Percentiles rank a stretch among this genome's conserved stretches.
Evolutionary conservation across 306 rosid species (phyloP).

Genomic region (Amphicarpaea edgeworthii): DNA sequence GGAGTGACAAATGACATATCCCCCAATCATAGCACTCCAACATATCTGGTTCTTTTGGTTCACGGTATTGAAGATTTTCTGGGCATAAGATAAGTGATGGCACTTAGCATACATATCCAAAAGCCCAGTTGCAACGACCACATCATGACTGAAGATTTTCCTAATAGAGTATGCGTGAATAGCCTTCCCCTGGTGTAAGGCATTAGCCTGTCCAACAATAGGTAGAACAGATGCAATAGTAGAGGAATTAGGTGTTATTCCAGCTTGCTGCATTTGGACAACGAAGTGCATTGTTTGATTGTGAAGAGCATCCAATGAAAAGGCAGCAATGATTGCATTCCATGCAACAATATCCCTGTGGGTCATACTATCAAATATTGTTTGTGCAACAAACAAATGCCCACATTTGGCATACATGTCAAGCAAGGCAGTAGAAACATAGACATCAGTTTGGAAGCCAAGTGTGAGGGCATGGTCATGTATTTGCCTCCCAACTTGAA

Average conservation of each 20-base stretch:
- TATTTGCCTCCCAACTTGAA: constrained; percentile 51
- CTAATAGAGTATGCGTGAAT: constrained; percentile 50
- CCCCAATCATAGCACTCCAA: constrained; percentile 70
- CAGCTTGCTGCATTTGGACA: constrained; percentile 52
- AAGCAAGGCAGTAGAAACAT: constrained; percentile 57
- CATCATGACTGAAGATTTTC: constrained; percentile 45
- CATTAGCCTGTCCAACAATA: constrained; percentile 54
- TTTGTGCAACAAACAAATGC: constrained; percentile 46
- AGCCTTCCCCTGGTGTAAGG: constrained; percentile 51
- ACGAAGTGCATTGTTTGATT: constrained; percentile 36
- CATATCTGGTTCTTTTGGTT: constrained; percentile 55
- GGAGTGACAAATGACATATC: constrained; percentile 53
- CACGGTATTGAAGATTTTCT: constrained; percentile 49
- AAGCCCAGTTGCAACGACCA: constrained; percentile 58
- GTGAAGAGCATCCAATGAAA: constrained; percentile 50
- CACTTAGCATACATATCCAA: constrained; percentile 65
- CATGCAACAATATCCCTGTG: constrained; percentile 55
- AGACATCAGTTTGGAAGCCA: constrained; percentile 52
- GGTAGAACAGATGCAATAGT: constrained; percentile 57
- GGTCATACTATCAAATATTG: constrained; percentile 47
- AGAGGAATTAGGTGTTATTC: constrained; percentile 58
- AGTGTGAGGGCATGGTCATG: constrained; percentile 46
- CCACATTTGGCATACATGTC: constrained; percentile 62
- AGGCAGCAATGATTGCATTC: constrained; percentile 58
- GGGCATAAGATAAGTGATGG: constrained; percentile 47